A percentile compares a stretch with the other conserved stretches of the same genome.
These are phyloP conservation scores for Floccularia luteovirens DNA, from an alignment of 768 basidiomycete species.

Conservation along the genomic window DNA sequence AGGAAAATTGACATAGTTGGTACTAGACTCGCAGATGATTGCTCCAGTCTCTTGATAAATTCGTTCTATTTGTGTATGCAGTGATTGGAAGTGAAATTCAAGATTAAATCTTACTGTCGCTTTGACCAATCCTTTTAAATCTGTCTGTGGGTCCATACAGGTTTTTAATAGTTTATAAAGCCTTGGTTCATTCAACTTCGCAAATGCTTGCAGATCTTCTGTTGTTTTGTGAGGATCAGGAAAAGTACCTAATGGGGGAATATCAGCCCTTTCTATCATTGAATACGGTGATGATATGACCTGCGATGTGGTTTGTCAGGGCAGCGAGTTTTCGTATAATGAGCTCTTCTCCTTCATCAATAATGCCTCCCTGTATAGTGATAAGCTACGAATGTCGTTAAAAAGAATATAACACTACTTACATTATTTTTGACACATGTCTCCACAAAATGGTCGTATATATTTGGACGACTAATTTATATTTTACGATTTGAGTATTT, in stretches of 20 bases:
- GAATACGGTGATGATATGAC: constrained; percentile 25
- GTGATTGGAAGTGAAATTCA: not conserved
- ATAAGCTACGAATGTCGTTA: constrained; percentile 1
- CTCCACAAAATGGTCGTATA: constrained; percentile 64
- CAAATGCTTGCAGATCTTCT: constrained; percentile 79
- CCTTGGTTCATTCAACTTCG: constrained; percentile 78
- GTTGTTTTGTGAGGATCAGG: constrained; percentile 66
- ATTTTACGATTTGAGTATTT: not conserved
- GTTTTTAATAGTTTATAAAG: constrained; percentile 80
- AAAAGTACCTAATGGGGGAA: constrained; percentile 34
- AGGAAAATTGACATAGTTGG: constrained; percentile 68
- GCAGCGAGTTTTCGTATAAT: constrained; percentile 46
- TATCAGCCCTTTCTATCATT: constrained; percentile 2
- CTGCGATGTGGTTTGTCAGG: constrained; percentile 49
- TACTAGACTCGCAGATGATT: constrained; percentile 49
- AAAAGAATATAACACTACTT: constrained; percentile 17
- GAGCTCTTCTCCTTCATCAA: constrained; percentile 74
- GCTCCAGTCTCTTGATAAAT: constrained; percentile 69
- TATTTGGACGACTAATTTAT: constrained; percentile 49
- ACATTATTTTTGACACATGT: constrained; percentile 83
- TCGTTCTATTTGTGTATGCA: constrained; percentile 48
- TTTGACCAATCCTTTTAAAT: constrained; percentile 75
- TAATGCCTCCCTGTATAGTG: constrained; percentile 68
- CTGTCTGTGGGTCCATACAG: constrained; percentile 78
- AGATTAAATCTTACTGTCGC: constrained; percentile 43